phyloP scores from a whole-genome alignment of 2,329 filamentous ascomycete genomes.

The Aureobasidium vineae region DNA sequence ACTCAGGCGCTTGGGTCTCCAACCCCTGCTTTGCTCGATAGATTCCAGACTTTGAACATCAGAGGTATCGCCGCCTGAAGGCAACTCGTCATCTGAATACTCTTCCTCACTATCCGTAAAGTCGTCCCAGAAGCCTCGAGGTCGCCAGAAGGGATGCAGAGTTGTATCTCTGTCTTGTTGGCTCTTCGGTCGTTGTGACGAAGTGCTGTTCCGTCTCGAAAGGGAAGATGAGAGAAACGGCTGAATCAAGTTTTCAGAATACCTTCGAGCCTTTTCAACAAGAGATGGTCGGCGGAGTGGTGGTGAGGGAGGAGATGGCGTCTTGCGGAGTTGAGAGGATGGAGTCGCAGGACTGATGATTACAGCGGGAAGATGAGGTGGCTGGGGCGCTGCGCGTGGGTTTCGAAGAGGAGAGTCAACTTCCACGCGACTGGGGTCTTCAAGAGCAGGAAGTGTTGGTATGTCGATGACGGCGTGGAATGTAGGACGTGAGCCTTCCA shows the following conservation, averaged over 20 bases:
- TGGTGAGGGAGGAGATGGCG: conserved; percentile 21
- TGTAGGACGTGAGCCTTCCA: conserved; percentile 19
- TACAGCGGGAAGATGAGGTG: conserved; percentile 48
- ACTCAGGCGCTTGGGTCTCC: conserved; percentile 36
- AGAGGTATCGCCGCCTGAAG: conserved; percentile 49
- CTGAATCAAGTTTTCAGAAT: conserved; percentile 47
- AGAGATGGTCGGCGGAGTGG: conserved; percentile 43
- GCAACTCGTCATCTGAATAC: conserved; percentile 39
- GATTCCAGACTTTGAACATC: conserved; percentile 36
- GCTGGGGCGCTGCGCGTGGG: conserved; percentile 57
- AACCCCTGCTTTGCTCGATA: conserved; percentile 6
- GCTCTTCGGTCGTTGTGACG: conserved; percentile 28
- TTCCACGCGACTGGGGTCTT: conserved; percentile 24
- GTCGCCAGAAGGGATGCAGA: conserved; percentile 62
- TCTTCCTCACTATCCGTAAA: conserved; percentile 45
- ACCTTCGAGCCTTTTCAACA: conserved; percentile 46
- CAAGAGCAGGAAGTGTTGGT: conserved; percentile 27
- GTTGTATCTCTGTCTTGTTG: conserved; percentile 42
- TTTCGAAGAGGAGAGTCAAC: conserved; percentile 60
- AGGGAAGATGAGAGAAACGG: conserved; percentile 38
- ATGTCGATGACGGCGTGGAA: conserved; percentile 28
- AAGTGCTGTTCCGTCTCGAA: conserved; percentile 27
- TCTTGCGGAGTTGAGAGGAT: conserved; percentile 1
- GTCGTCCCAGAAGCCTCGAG: conserved; percentile 62
- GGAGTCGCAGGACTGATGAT: conserved; percentile 58